These are phyloP conservation scores for Lachnellula cervina DNA, from an alignment of 2,329 filamentous ascomycete species.

Conservation along the genomic window DNA sequence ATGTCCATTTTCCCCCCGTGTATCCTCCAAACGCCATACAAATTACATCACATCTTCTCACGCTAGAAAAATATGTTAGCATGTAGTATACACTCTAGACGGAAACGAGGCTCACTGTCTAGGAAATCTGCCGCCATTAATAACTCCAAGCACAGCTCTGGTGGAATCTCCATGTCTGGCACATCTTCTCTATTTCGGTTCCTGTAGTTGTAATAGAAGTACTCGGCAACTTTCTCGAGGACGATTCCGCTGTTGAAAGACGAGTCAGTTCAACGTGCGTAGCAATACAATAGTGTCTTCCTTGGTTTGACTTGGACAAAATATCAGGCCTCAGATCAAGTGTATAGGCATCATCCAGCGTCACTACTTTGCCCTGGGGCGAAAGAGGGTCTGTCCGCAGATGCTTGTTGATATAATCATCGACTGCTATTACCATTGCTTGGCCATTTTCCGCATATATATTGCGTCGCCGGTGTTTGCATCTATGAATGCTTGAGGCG, in stretches of 20 bases:
- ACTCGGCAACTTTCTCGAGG: conserved; percentile 77
- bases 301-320: conserved; percentile 1
- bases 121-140: conserved; percentile 74
- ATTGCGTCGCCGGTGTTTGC: not conserved
- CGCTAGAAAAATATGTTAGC: not conserved
- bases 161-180: conserved; percentile 74
- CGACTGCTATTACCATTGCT: conserved; percentile 14
- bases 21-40: conserved; percentile 1
- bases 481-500: not conserved
- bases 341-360: conserved; percentile 46
- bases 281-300: not conserved
- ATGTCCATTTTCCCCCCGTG: conserved; percentile 1
- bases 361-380: conserved; percentile 19
- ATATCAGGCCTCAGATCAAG: conserved; percentile 54
- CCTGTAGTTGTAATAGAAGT: conserved; percentile 78
- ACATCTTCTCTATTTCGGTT: conserved; percentile 66
- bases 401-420: conserved; percentile 29
- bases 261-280: not conserved
- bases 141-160: conserved; percentile 72
- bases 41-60: not conserved
- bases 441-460: not conserved
- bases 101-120: conserved; percentile 44
- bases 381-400: conserved; percentile 31
- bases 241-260: conserved; percentile 55
- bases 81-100: not conserved